phyloP scores from a whole-genome alignment of 2,329 filamentous ascomycete genomes.

The Acarospora socialis region DNA sequence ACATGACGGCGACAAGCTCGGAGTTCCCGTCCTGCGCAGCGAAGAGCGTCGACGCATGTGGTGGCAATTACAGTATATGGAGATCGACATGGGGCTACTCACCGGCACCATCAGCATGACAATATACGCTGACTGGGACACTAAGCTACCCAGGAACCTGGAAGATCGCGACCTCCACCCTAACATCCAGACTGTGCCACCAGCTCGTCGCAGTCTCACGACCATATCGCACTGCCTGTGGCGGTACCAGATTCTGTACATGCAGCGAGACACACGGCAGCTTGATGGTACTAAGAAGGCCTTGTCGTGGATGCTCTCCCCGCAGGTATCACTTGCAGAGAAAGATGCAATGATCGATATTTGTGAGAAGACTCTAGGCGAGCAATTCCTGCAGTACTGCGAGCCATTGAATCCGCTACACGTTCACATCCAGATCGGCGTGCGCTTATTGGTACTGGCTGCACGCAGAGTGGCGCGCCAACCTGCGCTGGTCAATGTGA shows the following conservation, averaged over 20 bases:
- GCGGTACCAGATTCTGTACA: constrained; percentile 28
- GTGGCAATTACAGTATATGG: constrained; percentile 58
- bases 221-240: too few relatives aligned
- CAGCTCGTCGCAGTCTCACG: constrained; percentile 18
- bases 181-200: constrained; percentile 25
- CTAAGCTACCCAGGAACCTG: constrained; percentile 27
- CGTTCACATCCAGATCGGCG: too few relatives aligned
- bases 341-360: constrained; percentile 19
- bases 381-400: constrained; percentile 31
- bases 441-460: too few relatives aligned
- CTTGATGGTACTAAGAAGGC: constrained; percentile 33
- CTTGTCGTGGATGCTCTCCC: constrained; percentile 22
- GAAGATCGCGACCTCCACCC: constrained; percentile 28
- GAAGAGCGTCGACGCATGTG: constrained; percentile 59
- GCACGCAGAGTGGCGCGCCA: too few relatives aligned
- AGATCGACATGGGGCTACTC: constrained; percentile 54
- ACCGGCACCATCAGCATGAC: constrained; percentile 32
- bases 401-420: constrained; percentile 30
- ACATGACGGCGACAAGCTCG: constrained; percentile 39
- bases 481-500: too few relatives aligned
- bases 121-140: constrained; percentile 32
- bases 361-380: constrained; percentile 30
- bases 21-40: constrained; percentile 39
- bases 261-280: constrained; percentile 27
- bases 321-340: constrained; percentile 12